Evolutionary conservation across 2,329 filamentous ascomycete species (phyloP).

Genomic region (Grosmannia huntii): DNA sequence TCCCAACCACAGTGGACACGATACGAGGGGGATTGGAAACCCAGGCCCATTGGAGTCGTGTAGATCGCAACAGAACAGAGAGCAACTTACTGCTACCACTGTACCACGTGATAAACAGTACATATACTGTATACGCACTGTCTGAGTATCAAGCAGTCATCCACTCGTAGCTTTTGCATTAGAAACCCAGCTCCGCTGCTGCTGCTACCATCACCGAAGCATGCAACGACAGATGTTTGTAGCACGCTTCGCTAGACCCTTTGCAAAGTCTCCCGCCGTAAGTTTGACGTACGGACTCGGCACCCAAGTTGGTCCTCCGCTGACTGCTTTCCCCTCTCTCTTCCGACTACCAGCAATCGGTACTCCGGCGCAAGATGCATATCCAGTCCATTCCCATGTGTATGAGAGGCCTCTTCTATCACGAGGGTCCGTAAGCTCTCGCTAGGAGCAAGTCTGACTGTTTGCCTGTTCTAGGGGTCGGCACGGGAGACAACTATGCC

Average conservation of each 20-base stretch:
- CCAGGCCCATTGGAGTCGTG: constrained; percentile 44
- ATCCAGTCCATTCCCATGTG: constrained; percentile 84
- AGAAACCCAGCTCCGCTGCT: neutral
- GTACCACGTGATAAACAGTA: neutral
- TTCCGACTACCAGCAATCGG: neutral
- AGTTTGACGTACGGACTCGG: neutral
- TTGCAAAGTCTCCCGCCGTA: neutral
- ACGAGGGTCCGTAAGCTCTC: neutral
- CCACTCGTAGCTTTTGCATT: neutral
- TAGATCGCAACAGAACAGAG: constrained; percentile 14
- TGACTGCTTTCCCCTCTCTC: neutral
- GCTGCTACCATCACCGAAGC: neutral
- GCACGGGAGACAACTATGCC: constrained; percentile 70
- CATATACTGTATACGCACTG: neutral
- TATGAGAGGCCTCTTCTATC: constrained; percentile 28
- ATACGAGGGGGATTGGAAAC: constrained; percentile 40
- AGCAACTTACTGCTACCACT: neutral
- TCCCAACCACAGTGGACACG: constrained; percentile 32
- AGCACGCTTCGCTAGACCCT: constrained; percentile 1
- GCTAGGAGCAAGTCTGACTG: constrained; percentile 43
- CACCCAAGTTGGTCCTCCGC: neutral
- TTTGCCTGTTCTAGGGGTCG: constrained; percentile 17
- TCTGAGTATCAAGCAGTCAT: neutral
- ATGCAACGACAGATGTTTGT: neutral
- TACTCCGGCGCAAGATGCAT: constrained; percentile 54